Evolutionary conservation across 192 early-diverging fungal species (phyloP).

Genomic region (Linnemannia schmuckeri): DNA sequence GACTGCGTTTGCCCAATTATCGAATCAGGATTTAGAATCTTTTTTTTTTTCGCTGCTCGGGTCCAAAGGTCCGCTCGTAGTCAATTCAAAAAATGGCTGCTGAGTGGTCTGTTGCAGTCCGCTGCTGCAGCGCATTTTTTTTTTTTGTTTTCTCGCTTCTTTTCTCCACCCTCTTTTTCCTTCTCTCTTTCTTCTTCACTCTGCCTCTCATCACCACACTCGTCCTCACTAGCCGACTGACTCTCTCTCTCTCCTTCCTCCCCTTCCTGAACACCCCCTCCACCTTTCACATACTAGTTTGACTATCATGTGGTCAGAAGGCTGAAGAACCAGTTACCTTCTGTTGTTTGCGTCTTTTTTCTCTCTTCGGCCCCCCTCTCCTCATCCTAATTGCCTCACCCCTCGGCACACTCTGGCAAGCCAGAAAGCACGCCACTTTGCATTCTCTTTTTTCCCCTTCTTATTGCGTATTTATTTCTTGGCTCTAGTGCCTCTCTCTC

Average conservation of each 20-base stretch:
- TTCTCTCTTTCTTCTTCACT: not conserved
- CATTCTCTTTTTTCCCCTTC: too few species aligned
- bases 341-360: slow-evolving; percentile 30
- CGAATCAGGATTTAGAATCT: not conserved
- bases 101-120: not conserved
- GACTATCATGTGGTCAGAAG: slow-evolving; percentile 54
- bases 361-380: not conserved
- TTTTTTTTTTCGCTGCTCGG: not conserved
- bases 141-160: too few species aligned
- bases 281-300: not conserved
- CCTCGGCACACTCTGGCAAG: not conserved
- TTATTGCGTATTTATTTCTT: not conserved
- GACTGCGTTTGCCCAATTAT: not conserved
- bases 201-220: not conserved
- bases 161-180: not conserved
- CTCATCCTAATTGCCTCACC: not conserved
- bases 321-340: slow-evolving; percentile 24
- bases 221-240: not conserved
- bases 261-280: not conserved
- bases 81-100: not conserved
- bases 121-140: not conserved
- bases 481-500: not conserved
- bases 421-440: slow-evolving; percentile 2
- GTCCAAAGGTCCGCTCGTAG: not conserved
- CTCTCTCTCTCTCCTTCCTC: not conserved